Evolutionary conservation across 148 eudicot species (phyloP).

Genomic region (Heliamphora exappendiculata): DNA sequence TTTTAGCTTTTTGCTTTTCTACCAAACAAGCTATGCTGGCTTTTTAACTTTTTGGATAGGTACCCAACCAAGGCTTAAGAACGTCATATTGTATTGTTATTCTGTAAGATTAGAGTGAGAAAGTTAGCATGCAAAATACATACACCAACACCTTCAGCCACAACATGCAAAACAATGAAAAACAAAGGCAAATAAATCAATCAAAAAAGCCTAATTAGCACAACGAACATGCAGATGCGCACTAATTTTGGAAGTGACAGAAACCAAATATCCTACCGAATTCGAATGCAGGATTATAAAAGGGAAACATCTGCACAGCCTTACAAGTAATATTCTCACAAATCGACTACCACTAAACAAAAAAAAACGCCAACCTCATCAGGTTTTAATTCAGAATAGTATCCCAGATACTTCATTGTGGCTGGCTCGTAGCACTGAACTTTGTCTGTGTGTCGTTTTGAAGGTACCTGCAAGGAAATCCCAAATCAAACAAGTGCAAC

Average conservation of each 20-base stretch:
- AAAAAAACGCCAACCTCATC: slow-evolving; percentile 57
- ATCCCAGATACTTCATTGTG: slow-evolving; percentile 94
- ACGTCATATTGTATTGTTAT: too few species aligned
- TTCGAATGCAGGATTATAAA: not conserved
- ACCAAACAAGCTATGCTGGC: too few species aligned
- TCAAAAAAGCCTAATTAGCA: slow-evolving; percentile 1
- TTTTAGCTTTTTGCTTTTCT: too few species aligned
- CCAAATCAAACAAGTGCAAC: slow-evolving; percentile 6
- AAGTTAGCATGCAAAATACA: not conserved
- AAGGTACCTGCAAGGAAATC: slow-evolving; percentile 63
- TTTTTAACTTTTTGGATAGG: too few species aligned
- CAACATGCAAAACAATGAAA: not conserved
- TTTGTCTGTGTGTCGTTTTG: slow-evolving; percentile 82
- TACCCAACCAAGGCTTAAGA: too few species aligned
- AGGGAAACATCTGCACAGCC: not conserved
- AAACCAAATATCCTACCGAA: not conserved
- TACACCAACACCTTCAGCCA: not conserved
- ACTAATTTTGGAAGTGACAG: not conserved
- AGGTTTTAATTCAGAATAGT: slow-evolving; percentile 67
- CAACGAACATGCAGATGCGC: not conserved
- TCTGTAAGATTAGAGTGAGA: not conserved
- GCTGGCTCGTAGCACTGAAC: slow-evolving; percentile 99
- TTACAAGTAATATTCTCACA: not conserved
- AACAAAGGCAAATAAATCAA: not conserved
- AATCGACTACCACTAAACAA: not conserved